Evolutionary conservation across 1,139 yeast species (phyloP), one percentile per base, ranked within the genome.

Genomic region (Saccharomyces hybrid): DNA sequence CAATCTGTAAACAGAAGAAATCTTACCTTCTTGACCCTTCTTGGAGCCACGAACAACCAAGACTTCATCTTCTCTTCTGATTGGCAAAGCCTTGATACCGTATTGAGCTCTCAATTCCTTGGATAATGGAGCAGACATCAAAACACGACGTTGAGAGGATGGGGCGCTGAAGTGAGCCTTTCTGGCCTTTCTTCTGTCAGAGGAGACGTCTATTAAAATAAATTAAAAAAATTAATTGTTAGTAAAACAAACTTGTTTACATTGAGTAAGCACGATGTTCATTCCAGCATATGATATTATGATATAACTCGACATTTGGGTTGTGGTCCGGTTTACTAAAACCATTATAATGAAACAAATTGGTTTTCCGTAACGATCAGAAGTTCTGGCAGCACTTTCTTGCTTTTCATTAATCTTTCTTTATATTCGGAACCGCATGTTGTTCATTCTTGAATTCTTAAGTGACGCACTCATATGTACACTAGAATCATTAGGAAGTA

Each of bases 141-240:
- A 81, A 70, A 79, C 81, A 82, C 99, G 90, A 83, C 98, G 90
- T 75, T 81, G 90, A 68, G 93, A 87, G 68, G 99, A 93, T 73
- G 99, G 95, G 69, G 99, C 95, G 72, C 82, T 81, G 91, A 95
- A 95, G 88, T 95, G 87, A 78, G 99, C 99, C 91, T 93, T 93
- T 88, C 99, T 91, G 79, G 98, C 84, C 88, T 93, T 93, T 79
- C 96, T 87, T 84, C 99, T 95, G 76, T 97, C 93, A 78, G 96
- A 86, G 74, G 99, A 90, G 80, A 93, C 38, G 38, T 32, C 38
- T 32, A 9, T 32, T 32, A 14, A 32, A 32, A 32, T 20, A 32
- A 13, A 20, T 20, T 3, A 20, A 20, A 20, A 20, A 20, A 20
- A 20, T 61, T 31, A 31, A 31, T 31, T 31, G 34, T 31, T 31